phyloP scores from a whole-genome alignment of 106 monocot genomes.

The Acorus gramineus region DNA sequence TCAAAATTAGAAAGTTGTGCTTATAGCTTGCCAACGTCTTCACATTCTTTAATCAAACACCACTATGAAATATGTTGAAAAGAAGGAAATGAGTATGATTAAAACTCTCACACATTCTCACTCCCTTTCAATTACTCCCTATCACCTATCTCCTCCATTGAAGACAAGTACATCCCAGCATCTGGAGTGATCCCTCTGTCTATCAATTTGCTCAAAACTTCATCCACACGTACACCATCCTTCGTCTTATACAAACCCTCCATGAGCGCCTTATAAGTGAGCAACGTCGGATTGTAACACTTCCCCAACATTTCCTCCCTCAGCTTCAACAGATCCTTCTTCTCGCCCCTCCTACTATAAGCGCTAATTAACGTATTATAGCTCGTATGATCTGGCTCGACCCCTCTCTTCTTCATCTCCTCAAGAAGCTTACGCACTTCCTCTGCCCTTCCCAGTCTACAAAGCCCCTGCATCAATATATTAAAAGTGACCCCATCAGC shows the following conservation, averaged over 20 bases:
- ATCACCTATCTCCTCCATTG: conserved; percentile 42
- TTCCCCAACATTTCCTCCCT: conserved; percentile 55
- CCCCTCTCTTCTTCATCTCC: conserved; percentile 59
- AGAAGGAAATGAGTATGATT: too few relatives aligned
- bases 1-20: too few relatives aligned
- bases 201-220: conserved; percentile 68
- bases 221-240: conserved; percentile 54
- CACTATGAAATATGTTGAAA: too few relatives aligned
- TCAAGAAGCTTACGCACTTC: conserved; percentile 52
- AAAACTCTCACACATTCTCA: conserved; percentile 3
- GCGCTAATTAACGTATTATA: conserved; percentile 91
- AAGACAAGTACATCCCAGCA: conserved; percentile 68
- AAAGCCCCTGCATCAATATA: conserved; percentile 70
- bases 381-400: conserved; percentile 71
- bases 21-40: too few relatives aligned
- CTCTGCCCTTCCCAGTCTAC: conserved; percentile 62
- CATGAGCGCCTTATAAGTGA: conserved; percentile 80
- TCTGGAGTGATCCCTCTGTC: conserved; percentile 55
- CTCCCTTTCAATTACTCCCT: conserved; percentile 6
- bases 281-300: conserved; percentile 70
- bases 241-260: conserved; percentile 61
- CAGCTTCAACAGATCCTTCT: conserved; percentile 45
- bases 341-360: conserved; percentile 64
- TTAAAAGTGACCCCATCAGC: conserved; percentile 88
- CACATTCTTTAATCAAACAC: too few relatives aligned